A percentile compares a stretch with the other conserved stretches of the same genome.
phyloP scores from a whole-genome alignment of 2,329 filamentous ascomycete genomes.

The Epichloe sibirici region DNA sequence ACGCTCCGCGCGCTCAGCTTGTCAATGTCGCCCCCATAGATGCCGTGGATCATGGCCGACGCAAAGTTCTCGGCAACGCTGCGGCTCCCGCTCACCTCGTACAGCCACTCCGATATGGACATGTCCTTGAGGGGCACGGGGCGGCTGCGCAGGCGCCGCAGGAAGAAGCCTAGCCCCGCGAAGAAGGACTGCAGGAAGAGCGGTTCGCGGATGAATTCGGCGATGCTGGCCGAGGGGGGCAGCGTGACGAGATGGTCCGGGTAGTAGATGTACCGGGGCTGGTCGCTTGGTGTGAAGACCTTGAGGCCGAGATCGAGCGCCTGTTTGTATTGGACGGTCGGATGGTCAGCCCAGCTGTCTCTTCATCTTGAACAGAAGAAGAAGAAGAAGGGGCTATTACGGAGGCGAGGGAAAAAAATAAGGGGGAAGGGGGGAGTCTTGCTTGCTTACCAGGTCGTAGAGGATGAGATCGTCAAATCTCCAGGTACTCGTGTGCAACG shows the following conservation, averaged over 20 bases:
- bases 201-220: slow-evolving; percentile 18
- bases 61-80: slow-evolving; percentile 55
- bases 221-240: slow-evolving; percentile 17
- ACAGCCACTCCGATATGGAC: slow-evolving; percentile 26
- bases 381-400: background rate
- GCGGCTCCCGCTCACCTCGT: slow-evolving; percentile 16
- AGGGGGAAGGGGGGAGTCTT: background rate
- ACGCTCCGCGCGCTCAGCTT: slow-evolving; percentile 61
- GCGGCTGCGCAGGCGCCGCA: slow-evolving; percentile 12
- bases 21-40: slow-evolving; percentile 83
- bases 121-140: slow-evolving; percentile 17
- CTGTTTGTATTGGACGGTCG: slow-evolving; percentile 8
- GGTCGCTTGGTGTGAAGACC: slow-evolving; percentile 37
- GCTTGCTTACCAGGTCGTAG: slow-evolving; percentile 54
- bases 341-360: slow-evolving; percentile 4
- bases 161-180: slow-evolving; percentile 15
- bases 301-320: slow-evolving; percentile 23
- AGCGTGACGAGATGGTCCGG: slow-evolving; percentile 51
- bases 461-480: slow-evolving; percentile 52
- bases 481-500: slow-evolving; percentile 27
- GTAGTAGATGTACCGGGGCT: slow-evolving; percentile 69
- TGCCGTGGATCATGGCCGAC: slow-evolving; percentile 71
- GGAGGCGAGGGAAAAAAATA: background rate
- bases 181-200: slow-evolving; percentile 21
- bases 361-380: background rate